Conservation (phyloP, 1,284 basidiomycete genomes). For the Vanrija humicola region DNA sequence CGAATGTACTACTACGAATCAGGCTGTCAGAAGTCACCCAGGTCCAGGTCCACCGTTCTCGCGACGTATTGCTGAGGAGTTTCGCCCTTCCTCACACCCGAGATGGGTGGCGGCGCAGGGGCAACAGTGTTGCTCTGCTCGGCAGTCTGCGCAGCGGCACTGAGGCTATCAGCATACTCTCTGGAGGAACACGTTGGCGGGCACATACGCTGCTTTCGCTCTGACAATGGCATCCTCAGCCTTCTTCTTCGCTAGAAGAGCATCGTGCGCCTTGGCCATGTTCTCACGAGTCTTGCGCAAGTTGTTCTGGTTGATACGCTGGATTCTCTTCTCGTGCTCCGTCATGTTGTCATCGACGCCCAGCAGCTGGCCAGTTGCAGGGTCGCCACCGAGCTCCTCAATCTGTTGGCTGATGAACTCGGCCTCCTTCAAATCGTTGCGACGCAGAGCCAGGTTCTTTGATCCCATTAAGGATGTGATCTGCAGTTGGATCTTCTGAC, state of each 20-base stretch:
- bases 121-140: constrained; percentile 8
- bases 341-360: constrained; percentile 41
- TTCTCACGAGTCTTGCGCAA: constrained; percentile 72
- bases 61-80: constrained; percentile 47
- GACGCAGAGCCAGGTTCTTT: constrained; percentile 64
- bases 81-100: constrained; percentile 38
- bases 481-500: constrained; percentile 58
- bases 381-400: constrained; percentile 54
- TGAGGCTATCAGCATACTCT: neutral
- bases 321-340: constrained; percentile 58
- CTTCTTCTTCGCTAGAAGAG: constrained; percentile 64
- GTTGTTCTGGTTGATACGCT: constrained; percentile 83
- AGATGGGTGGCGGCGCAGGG: constrained; percentile 16
- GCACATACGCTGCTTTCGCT: constrained; percentile 28
- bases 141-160: neutral
- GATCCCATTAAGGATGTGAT: constrained; percentile 52
- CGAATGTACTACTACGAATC: neutral
- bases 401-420: constrained; percentile 61
- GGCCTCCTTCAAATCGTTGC: constrained; percentile 63
- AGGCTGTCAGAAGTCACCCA: constrained; percentile 47
- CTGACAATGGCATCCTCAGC: constrained; percentile 41
- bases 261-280: constrained; percentile 69
- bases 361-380: constrained; percentile 30
- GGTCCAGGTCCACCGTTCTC: constrained; percentile 47
- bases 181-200: neutral